A percentile compares a stretch with the other conserved stretches of the same genome.
These are phyloP conservation scores for Magnolia kwangsiensis DNA, from an alignment of 164 flowering plant species.

Conservation along the genomic window DNA sequence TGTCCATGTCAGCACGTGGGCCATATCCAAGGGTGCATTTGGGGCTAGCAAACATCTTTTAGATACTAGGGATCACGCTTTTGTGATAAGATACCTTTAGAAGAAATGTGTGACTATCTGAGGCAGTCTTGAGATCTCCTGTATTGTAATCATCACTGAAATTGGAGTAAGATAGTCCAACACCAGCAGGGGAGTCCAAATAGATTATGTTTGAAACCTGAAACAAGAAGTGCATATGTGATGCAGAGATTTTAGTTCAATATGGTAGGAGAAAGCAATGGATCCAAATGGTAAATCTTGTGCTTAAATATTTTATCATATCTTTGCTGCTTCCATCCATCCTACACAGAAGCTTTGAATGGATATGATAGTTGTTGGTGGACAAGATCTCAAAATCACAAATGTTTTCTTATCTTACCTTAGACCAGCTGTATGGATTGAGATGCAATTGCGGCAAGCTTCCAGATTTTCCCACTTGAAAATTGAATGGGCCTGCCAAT, in stretches of 20 bases:
- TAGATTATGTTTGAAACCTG: conserved; percentile 88
- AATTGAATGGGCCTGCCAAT: conserved; percentile 86
- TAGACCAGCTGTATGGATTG: conserved; percentile 92
- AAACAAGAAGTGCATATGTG: conserved; percentile 1
- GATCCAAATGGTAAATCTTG: background rate
- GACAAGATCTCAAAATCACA: background rate
- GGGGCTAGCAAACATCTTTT: background rate
- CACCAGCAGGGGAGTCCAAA: conserved; percentile 96
- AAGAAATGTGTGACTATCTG: conserved; percentile 71
- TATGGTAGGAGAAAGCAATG: background rate
- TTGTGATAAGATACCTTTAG: conserved; percentile 51
- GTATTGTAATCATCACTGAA: conserved; percentile 54
- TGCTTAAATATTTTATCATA: too few relatives aligned
- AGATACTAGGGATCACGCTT: background rate
- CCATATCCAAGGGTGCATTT: background rate
- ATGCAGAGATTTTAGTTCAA: background rate
- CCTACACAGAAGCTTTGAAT: background rate
- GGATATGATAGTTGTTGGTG: background rate
- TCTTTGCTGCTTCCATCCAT: background rate
- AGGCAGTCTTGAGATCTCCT: conserved; percentile 76
- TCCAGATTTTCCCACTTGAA: conserved; percentile 38
- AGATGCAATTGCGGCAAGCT: conserved; percentile 63
- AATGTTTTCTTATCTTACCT: conserved; percentile 34
- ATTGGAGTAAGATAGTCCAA: conserved; percentile 81
- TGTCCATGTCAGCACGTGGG: too few relatives aligned